A percentile compares a stretch with the other conserved stretches of the same genome.
Conservation (phyloP, 2,329 filamentous ascomycete genomes). For the Aspergillus fructus region DNA sequence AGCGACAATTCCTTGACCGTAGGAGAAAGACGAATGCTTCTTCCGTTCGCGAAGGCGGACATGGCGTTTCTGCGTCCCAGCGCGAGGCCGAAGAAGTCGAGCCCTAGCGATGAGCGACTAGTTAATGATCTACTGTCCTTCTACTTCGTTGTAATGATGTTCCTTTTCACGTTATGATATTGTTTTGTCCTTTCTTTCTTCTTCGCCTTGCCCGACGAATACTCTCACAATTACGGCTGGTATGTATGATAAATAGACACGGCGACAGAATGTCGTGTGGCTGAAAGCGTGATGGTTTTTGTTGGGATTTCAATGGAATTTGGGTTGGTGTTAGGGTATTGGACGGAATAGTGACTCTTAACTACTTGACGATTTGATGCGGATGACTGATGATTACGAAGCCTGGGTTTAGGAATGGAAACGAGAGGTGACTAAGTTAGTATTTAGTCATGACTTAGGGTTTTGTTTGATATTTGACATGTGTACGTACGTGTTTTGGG, state of each 20-base stretch:
- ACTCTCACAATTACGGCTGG: slow-evolving; percentile 12
- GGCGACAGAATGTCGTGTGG: neutral
- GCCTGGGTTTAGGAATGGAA: neutral
- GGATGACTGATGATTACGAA: slow-evolving; percentile 13
- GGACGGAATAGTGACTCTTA: neutral
- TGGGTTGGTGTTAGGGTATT: slow-evolving; percentile 10
- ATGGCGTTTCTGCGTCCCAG: slow-evolving; percentile 28
- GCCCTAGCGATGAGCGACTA: slow-evolving; percentile 14
- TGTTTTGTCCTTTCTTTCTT: neutral
- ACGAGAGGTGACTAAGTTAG: neutral
- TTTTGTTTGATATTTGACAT: neutral
- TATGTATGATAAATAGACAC: slow-evolving; percentile 21
- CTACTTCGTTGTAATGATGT: neutral
- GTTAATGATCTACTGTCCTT: neutral
- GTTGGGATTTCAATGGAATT: neutral
- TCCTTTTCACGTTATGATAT: neutral
- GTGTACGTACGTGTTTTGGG: neutral
- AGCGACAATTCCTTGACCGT: slow-evolving; percentile 68
- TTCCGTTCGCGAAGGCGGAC: slow-evolving; percentile 15
- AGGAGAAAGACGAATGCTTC: slow-evolving; percentile 18
- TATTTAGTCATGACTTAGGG: slow-evolving; percentile 4
- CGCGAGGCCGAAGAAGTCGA: slow-evolving; percentile 41
- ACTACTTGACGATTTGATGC: slow-evolving; percentile 1
- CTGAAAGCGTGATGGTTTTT: slow-evolving; percentile 1
- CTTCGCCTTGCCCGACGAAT: neutral